Percentiles rank a stretch among this genome's conserved stretches.
phyloP scores from a whole-genome alignment of 768 basidiomycete genomes.

The Rhodotorula graminis region DNA sequence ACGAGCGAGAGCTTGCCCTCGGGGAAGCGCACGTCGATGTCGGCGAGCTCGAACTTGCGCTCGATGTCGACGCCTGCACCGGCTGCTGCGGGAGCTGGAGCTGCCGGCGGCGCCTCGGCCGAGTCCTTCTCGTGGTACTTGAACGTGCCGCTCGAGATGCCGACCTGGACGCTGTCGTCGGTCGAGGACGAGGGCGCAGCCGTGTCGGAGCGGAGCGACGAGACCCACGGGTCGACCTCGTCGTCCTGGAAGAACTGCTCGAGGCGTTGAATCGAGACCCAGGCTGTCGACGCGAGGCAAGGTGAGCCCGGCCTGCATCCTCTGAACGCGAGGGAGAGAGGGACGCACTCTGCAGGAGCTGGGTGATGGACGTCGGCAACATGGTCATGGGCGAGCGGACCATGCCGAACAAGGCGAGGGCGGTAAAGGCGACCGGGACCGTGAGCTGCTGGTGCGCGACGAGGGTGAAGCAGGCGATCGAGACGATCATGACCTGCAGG shows the following conservation, averaged over 20 bases:
- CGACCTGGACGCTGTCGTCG: not conserved
- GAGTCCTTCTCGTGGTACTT: not conserved
- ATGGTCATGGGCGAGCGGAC: constrained; percentile 25
- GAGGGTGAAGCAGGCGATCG: constrained; percentile 29
- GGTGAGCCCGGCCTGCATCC: too few relatives aligned
- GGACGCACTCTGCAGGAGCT: constrained; percentile 14
- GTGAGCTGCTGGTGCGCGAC: constrained; percentile 68
- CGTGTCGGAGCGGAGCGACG: constrained; percentile 42
- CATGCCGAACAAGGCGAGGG: constrained; percentile 66
- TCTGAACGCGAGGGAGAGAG: not conserved
- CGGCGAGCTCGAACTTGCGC: constrained; percentile 47
- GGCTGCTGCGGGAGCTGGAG: not conserved
- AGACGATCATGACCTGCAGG: constrained; percentile 30
- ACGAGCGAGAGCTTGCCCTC: constrained; percentile 57
- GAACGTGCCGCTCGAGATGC: constrained; percentile 3
- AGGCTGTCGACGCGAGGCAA: constrained; percentile 7
- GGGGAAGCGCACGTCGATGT: constrained; percentile 60
- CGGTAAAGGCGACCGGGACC: constrained; percentile 76
- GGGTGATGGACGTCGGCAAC: constrained; percentile 21
- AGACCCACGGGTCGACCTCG: constrained; percentile 47
- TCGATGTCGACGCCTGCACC: not conserved
- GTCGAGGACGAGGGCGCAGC: constrained; percentile 13
- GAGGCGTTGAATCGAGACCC: constrained; percentile 45
- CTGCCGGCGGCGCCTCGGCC: too few relatives aligned
- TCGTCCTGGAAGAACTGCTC: constrained; percentile 47